Evolutionary conservation across 1,139 yeast species (phyloP).

Genomic region (Taphrina sp.): DNA sequence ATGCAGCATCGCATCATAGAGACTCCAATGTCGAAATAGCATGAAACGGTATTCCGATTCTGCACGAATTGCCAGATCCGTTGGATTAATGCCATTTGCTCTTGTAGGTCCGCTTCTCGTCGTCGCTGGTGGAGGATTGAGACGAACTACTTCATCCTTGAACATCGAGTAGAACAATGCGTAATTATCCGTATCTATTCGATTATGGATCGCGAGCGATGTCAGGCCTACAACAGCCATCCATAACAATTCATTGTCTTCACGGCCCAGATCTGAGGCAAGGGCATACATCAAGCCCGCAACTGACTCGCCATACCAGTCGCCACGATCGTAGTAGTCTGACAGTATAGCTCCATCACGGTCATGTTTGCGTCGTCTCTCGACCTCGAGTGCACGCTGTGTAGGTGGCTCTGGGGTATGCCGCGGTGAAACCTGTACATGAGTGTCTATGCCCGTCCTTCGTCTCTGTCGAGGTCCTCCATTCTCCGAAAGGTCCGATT

Average conservation of each 20-base stretch:
- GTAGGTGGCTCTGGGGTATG: slow-evolving; percentile 33
- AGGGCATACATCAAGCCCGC: slow-evolving; percentile 79
- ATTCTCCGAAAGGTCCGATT: slow-evolving; percentile 1
- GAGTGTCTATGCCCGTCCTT: slow-evolving; percentile 30
- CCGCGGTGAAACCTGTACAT: slow-evolving; percentile 39
- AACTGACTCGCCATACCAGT: slow-evolving; percentile 70
- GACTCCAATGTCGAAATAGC: slow-evolving; percentile 85
- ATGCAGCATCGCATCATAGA: slow-evolving; percentile 85
- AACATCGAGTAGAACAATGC: slow-evolving; percentile 68
- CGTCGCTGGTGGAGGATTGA: slow-evolving; percentile 48
- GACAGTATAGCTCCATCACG: slow-evolving; percentile 60
- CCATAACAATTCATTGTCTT: slow-evolving; percentile 73
- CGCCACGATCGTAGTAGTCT: slow-evolving; percentile 76
- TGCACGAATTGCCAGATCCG: slow-evolving; percentile 61
- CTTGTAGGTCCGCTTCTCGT: slow-evolving; percentile 45
- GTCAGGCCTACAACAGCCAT: slow-evolving; percentile 84
- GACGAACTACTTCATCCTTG: slow-evolving; percentile 78
- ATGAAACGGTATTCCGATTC: slow-evolving; percentile 86
- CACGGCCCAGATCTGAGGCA: slow-evolving; percentile 75
- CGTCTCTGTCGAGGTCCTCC: slow-evolving; percentile 26
- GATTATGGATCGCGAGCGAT: slow-evolving; percentile 70
- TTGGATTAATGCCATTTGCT: slow-evolving; percentile 45
- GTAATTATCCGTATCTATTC: slow-evolving; percentile 59
- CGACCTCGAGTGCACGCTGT: slow-evolving; percentile 22
- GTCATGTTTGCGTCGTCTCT: slow-evolving; percentile 38